Evolutionary conservation across 257 asterid genomes (phyloP), one percentile per base, ranked within the genome.

Genomic region (Salvia hispanica): DNA sequence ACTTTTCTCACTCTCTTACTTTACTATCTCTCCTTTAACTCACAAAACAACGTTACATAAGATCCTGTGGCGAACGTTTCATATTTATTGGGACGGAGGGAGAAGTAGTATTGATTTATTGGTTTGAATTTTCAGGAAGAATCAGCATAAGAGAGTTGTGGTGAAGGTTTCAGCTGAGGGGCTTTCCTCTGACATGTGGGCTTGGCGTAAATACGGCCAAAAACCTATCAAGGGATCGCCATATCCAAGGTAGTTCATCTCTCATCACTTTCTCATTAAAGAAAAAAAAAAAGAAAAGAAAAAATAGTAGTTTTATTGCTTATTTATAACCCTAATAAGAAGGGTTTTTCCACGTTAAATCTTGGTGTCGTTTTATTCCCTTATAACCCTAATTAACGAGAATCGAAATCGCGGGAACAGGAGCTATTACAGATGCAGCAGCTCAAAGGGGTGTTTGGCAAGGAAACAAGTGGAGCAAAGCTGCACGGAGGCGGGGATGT

Each of bases 201-300:
- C 99, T 42, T 93, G 99, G 99, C 82, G 99, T 6, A 93, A 93
- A 73, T 93, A 93, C 71, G 99, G 99, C 16, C 99, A 93, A 61
- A 93, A 93, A 78, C 98, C 98, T 25, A 93, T 93, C 28, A 93
- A 93, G 80, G 98, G 97, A 44, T 93, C 99, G 0, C 95, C 95
- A 5, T 85, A 82, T 78, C 99, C 99, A 54, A 93, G 99, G 99
- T n/a, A n/a, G n/a, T 92, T 39, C 3, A 21, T 42, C 42, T 15
- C 63, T 34, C 13, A 16, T 15, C 46, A n/a, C 40, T 25, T 9
- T 21, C 58, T 6, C n/a, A 7, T n/a, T n/a, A 25, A 7, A 25
- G 11, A 28, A 25, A 0, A 55, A 1, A 2, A 1, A 55, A 11
- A 11, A n/a, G n/a, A n/a, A 59, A 25, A 0, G 13, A 12, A 3